phyloP scores from a whole-genome alignment of 2,329 filamentous ascomycete species.

The Penicillium sp. region DNA sequence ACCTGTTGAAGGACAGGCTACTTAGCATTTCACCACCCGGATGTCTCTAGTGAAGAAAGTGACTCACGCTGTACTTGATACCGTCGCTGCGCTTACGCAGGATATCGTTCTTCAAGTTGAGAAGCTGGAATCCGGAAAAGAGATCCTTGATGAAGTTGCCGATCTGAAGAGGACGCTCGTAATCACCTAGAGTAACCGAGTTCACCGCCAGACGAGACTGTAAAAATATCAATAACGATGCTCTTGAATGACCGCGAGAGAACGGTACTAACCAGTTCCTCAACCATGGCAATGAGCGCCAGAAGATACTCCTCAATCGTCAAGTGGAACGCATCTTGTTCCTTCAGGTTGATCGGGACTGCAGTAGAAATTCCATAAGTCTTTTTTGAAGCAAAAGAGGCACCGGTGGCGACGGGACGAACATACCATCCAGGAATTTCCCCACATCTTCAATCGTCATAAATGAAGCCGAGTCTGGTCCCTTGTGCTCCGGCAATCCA shows the following conservation, averaged over 20 bases:
- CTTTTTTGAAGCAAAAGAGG: background rate
- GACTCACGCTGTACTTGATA: slow-evolving; percentile 80
- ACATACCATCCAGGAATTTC: slow-evolving; percentile 70
- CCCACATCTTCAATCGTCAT: slow-evolving; percentile 89
- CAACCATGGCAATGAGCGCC: slow-evolving; percentile 81
- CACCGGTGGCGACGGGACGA: background rate
- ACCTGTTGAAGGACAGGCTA: slow-evolving; percentile 54
- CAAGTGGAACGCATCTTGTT: slow-evolving; percentile 87
- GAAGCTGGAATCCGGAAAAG: slow-evolving; percentile 92
- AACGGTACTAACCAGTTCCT: slow-evolving; percentile 69
- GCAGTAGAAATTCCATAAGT: background rate
- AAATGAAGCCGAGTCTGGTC: slow-evolving; percentile 66
- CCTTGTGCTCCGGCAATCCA: slow-evolving; percentile 64
- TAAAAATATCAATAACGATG: background rate
- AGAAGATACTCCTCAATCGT: slow-evolving; percentile 97
- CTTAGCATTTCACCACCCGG: slow-evolving; percentile 2
- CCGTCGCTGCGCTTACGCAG: slow-evolving; percentile 86
- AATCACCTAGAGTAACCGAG: slow-evolving; percentile 89
- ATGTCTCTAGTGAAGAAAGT: background rate
- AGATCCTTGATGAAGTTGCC: slow-evolving; percentile 92
- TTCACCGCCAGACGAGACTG: slow-evolving; percentile 87
- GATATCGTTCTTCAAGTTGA: slow-evolving; percentile 96
- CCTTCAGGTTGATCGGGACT: slow-evolving; percentile 92
- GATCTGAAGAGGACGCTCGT: slow-evolving; percentile 82
- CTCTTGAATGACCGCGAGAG: background rate